Percentiles rank a stretch among this genome's conserved stretches.
Conservation (phyloP, 495 filamentous ascomycete species). For the Neurospora tetrasperma region DNA sequence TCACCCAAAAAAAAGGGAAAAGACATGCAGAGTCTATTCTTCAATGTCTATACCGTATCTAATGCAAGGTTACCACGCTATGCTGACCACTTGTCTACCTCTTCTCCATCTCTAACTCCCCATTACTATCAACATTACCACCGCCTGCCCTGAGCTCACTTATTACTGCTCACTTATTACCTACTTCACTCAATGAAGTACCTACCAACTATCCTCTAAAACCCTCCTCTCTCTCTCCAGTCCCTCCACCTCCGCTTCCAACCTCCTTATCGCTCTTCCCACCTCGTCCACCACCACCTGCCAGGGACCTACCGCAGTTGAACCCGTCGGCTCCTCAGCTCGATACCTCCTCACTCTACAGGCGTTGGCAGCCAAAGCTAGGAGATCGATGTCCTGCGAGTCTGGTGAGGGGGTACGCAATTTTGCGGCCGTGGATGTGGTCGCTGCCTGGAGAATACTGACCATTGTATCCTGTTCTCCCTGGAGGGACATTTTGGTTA, state of each 20-base stretch:
- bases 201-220: background rate
- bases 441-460: background rate
- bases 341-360: background rate
- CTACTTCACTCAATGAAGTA: background rate
- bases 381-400: background rate
- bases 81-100: no score
- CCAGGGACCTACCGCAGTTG: background rate
- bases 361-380: background rate
- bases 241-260: background rate
- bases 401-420: background rate
- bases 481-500: background rate
- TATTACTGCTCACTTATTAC: background rate
- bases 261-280: background rate
- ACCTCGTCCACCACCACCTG: background rate
- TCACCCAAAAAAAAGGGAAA: no score
- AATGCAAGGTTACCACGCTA: no score
- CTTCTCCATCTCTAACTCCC: no score
- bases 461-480: background rate
- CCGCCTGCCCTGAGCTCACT: background rate
- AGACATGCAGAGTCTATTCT: no score
- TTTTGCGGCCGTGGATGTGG: background rate
- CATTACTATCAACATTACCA: background rate
- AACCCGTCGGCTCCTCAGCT: background rate
- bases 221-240: background rate
- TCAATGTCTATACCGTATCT: no score